phyloP scores from a whole-genome alignment of 2,329 filamentous ascomycete genomes.

The Aspergillus chevalieri region DNA sequence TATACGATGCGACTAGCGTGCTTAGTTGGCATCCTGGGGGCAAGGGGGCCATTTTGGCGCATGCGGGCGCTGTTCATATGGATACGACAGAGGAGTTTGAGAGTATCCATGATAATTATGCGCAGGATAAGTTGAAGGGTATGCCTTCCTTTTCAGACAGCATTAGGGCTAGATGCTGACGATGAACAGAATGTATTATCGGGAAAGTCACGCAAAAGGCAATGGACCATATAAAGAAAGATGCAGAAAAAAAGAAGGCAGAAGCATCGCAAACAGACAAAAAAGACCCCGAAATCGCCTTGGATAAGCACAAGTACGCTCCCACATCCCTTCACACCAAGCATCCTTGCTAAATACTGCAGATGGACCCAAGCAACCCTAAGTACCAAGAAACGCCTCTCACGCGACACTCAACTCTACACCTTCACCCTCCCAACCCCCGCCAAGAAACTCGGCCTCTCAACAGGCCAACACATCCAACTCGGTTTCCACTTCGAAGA shows the following conservation, averaged over 20 bases:
- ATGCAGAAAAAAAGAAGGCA: conserved; percentile 36
- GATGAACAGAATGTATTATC: conserved; percentile 43
- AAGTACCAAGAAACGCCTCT: conserved; percentile 34
- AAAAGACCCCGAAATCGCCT: conserved; percentile 29
- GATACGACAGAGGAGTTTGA: conserved; percentile 47
- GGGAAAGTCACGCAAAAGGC: conserved; percentile 47
- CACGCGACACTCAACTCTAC: conserved; percentile 29
- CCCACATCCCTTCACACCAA: neutral
- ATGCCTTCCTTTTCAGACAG: conserved; percentile 34
- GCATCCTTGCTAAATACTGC: neutral
- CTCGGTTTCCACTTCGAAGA: conserved; percentile 50
- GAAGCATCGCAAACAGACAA: conserved; percentile 31
- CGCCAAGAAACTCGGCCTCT: conserved; percentile 41
- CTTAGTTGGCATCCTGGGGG: conserved; percentile 48
- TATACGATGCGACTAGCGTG: conserved; percentile 46
- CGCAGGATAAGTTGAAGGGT: conserved; percentile 45
- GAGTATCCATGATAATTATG: conserved; percentile 48
- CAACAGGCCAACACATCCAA: conserved; percentile 49
- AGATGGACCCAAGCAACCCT: conserved; percentile 45
- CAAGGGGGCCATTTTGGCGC: conserved; percentile 42
- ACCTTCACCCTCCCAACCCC: conserved; percentile 22
- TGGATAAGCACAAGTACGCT: conserved; percentile 29
- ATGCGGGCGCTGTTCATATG: conserved; percentile 47
- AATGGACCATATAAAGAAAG: conserved; percentile 42
- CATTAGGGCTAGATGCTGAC: conserved; percentile 16